Percentiles rank a stretch among this genome's conserved stretches.
Conservation (phyloP, 2,329 filamentous ascomycete genomes). For the Elsinoe ampelina region DNA sequence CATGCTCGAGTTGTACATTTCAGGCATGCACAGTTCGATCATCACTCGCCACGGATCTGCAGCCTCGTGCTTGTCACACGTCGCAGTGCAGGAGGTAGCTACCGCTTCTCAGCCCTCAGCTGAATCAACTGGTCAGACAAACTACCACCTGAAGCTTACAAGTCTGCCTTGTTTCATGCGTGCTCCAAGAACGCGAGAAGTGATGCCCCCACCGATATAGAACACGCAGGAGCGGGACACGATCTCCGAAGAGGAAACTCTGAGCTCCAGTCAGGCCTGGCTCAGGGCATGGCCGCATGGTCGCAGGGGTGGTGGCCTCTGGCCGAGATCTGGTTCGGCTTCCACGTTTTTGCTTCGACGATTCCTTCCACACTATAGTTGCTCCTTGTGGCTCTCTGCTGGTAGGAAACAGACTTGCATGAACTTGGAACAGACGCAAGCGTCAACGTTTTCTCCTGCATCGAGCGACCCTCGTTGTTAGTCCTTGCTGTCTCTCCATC, state of each 20-base stretch:
- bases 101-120: background rate
- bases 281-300: background rate
- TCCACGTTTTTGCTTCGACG: constrained; percentile 9
- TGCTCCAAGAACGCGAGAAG: background rate
- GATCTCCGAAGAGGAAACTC: constrained; percentile 1
- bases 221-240: constrained; percentile 1
- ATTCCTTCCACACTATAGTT: constrained; percentile 1
- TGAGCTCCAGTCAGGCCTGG: constrained; percentile 2
- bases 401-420: constrained; percentile 2
- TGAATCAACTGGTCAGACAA: background rate
- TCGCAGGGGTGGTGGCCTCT: background rate
- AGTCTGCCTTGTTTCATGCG: constrained; percentile 5
- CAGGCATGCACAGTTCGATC: constrained; percentile 2
- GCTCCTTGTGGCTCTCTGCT: background rate
- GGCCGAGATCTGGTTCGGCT: constrained; percentile 12
- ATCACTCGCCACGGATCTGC: constrained; percentile 4
- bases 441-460: constrained; percentile 8
- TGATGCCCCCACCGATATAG: background rate
- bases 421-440: constrained; percentile 3
- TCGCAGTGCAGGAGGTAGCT: background rate
- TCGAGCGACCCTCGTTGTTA: background rate
- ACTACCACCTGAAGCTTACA: background rate
- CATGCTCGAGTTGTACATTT: background rate
- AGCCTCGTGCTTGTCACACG: constrained; percentile 7
- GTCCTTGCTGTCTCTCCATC: background rate